A percentile compares a stretch with the other conserved stretches of the same genome.
Evolutionary conservation across 2,329 filamentous ascomycete genomes (phyloP).

Genomic region (Atkinsonella texensis): DNA sequence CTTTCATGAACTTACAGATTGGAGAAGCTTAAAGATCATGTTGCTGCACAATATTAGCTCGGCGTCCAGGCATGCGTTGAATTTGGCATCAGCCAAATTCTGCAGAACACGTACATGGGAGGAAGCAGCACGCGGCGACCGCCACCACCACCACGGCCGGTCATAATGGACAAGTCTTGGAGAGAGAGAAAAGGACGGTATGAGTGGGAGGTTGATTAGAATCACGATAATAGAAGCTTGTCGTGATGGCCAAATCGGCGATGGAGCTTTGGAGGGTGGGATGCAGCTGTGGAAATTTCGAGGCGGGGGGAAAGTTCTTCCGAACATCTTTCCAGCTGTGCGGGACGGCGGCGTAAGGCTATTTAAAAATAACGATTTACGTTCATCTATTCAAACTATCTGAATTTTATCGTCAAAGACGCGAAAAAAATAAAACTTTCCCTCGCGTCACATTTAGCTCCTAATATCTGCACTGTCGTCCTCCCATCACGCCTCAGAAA

Average conservation of each 20-base stretch:
- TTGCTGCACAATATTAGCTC: constrained; percentile 25
- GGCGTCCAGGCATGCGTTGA: not conserved
- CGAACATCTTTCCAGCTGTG: not conserved
- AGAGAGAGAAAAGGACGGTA: not conserved
- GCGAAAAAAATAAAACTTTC: too few relatives aligned
- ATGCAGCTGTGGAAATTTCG: constrained; percentile 3
- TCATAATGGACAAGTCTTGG: constrained; percentile 29
- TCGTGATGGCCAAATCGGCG: not conserved
- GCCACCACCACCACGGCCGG: constrained; percentile 47
- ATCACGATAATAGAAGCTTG: constrained; percentile 3
- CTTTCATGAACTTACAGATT: constrained; percentile 28
- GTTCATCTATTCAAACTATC: not conserved
- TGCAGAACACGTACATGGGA: constrained; percentile 32
- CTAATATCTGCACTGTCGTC: not conserved
- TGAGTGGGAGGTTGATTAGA: not conserved
- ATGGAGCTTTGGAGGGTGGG: constrained; percentile 2
- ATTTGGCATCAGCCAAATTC: not conserved
- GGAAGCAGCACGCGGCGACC: constrained; percentile 48
- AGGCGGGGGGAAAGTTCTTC: constrained; percentile 7
- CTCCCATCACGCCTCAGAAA: constrained; percentile 17
- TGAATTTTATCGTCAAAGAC: too few relatives aligned
- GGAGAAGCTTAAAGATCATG: constrained; percentile 64
- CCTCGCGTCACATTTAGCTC: not conserved
- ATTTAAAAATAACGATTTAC: not conserved
- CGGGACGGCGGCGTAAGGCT: not conserved